Evolutionary conservation across 345 rosid species (phyloP), one percentile per base, ranked within the genome.

Genomic region (Microthlaspi erraticum): DNA sequence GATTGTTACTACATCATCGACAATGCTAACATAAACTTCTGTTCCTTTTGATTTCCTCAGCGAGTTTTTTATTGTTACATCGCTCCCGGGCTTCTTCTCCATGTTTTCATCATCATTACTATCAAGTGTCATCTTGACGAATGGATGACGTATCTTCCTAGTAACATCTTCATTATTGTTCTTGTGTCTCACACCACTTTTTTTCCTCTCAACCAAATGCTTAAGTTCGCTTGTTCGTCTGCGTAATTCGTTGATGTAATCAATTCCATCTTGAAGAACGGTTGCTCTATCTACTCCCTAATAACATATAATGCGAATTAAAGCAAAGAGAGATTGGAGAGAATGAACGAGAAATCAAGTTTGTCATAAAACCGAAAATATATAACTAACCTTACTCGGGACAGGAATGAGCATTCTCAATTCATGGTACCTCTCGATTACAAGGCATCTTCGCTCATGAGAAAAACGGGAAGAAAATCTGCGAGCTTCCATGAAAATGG

Each of bases 1-100:
- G 71, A 92, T 88, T 33, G 93, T 88, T 26, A 90, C 96, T 79
- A 90, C 97, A 19, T 87, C 96, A 29, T 88, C 90, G 10, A 88
- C 66, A 31, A 93, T 84, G 38, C 92, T 87, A 36, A 93, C 96
- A 73, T 93, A 90, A 2, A 90, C 89, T 78, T 90, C 92, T 0
- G 88, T 80, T 34, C 82, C 92, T 78, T 83, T 88, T 2, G 98
- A 85, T 67, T 90, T 90, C 77, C 93, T 84, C 74, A 87, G 36
- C 1, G 90, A 79, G 38, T 78, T 83, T 46, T 79, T 72, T 10
- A 58, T 55, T 36, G 36, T 81, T 29, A 82, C 83, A 31, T 58
- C 83, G 1, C 68, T 73, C 19, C 64, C 46, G 2, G 77, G 68
- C 49, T 83, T 87, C 31, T 73, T 67, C 29, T 74, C 63, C 6